Percentiles rank a stretch among this genome's conserved stretches.
Conservation (phyloP, 2,329 filamentous ascomycete species). For the Talaromyces sp. region DNA sequence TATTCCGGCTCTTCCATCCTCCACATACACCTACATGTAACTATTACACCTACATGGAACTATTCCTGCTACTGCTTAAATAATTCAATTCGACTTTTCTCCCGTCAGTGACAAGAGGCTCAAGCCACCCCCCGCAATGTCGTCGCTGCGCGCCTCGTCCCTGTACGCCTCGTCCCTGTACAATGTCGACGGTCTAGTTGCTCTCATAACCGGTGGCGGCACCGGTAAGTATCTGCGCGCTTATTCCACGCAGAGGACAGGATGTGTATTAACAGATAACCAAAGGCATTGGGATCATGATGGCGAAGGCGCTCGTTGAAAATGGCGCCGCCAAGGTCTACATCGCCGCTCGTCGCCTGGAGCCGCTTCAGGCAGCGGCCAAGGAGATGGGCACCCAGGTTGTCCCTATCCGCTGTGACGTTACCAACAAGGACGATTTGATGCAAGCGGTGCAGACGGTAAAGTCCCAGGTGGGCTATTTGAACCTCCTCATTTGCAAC, state of each 20-base stretch:
- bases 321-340: constrained; percentile 50
- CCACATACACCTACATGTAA: background rate
- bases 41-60: background rate
- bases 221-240: constrained; percentile 39
- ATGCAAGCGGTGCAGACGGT: constrained; percentile 36
- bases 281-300: constrained; percentile 35
- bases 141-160: background rate
- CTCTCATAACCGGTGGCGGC: constrained; percentile 57
- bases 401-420: constrained; percentile 38
- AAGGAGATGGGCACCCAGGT: constrained; percentile 19
- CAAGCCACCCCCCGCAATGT: constrained; percentile 1
- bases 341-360: constrained; percentile 46
- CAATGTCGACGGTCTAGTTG: constrained; percentile 44
- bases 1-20: constrained; percentile 1
- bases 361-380: constrained; percentile 28
- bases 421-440: constrained; percentile 38
- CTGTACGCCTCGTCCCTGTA: constrained; percentile 3
- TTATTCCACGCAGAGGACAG: background rate
- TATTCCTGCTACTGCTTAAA: background rate
- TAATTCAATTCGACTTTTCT: background rate
- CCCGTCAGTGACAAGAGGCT: constrained; percentile 1
- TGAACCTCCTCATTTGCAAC: constrained; percentile 50
- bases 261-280: background rate
- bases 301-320: constrained; percentile 36
- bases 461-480: constrained; percentile 38